A percentile compares a stretch with the other conserved stretches of the same genome.
Evolutionary conservation across 2,329 filamentous ascomycete genomes (phyloP).

Genomic region (Eutypella sp.): DNA sequence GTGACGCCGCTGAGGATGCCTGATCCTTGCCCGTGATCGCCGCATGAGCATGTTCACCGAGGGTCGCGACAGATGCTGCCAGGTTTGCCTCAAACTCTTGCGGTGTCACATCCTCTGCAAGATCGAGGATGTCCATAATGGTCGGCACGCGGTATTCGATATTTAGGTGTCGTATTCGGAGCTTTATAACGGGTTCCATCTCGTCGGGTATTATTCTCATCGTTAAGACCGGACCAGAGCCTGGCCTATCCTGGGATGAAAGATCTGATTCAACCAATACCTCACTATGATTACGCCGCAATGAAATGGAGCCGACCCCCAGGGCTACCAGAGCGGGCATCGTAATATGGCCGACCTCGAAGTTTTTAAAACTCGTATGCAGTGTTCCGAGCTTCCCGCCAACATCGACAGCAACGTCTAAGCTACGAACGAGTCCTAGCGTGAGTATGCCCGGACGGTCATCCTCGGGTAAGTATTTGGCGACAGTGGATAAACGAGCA

Average conservation of each 20-base stretch:
- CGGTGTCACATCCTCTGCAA: slow-evolving; percentile 60
- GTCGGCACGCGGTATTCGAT: slow-evolving; percentile 87
- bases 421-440: slow-evolving; percentile 59
- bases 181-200: slow-evolving; percentile 82
- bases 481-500: slow-evolving; percentile 74
- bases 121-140: slow-evolving; percentile 71
- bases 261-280: slow-evolving; percentile 59
- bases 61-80: slow-evolving; percentile 72
- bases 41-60: slow-evolving; percentile 60
- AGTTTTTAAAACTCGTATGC: slow-evolving; percentile 51
- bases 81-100: slow-evolving; percentile 73
- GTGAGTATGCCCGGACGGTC: slow-evolving; percentile 85
- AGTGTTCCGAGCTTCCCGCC: slow-evolving; percentile 65
- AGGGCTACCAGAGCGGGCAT: slow-evolving; percentile 77
- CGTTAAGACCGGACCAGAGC: slow-evolving; percentile 62
- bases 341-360: slow-evolving; percentile 76
- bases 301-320: slow-evolving; percentile 59
- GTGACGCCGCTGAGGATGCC: slow-evolving; percentile 3
- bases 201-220: slow-evolving; percentile 88
- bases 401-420: slow-evolving; percentile 58
- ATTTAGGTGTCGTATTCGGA: slow-evolving; percentile 79
- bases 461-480: slow-evolving; percentile 94
- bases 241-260: slow-evolving; percentile 22
- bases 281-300: slow-evolving; percentile 63
- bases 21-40: slow-evolving; percentile 34